phyloP scores from a whole-genome alignment of 345 rosid genomes.

The Linum tenue region DNA sequence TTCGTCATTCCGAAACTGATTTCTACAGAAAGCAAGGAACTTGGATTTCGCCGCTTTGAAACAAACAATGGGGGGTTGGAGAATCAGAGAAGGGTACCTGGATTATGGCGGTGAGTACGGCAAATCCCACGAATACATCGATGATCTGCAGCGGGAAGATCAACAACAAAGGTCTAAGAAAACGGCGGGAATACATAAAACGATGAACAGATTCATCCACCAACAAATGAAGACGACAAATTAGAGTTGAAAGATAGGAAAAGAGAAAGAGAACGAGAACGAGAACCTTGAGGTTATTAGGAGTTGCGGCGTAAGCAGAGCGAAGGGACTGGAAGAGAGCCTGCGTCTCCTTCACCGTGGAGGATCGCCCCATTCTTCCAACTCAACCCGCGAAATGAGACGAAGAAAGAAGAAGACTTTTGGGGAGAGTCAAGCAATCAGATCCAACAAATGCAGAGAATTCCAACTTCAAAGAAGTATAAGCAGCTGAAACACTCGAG shows the following conservation, averaged over 20 bases:
- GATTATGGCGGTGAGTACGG: constrained; percentile 70
- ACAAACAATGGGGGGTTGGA: too few species aligned
- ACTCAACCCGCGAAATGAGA: background rate
- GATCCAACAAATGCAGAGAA: background rate
- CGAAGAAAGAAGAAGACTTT: background rate
- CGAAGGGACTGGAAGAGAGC: constrained; percentile 66
- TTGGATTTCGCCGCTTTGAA: too few species aligned
- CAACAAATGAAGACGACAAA: background rate
- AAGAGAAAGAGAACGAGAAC: constrained; percentile 10
- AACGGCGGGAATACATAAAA: background rate
- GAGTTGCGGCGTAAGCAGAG: constrained; percentile 69
- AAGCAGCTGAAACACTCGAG: background rate
- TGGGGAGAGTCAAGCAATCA: too few species aligned
- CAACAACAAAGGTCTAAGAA: background rate
- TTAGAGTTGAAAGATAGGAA: background rate
- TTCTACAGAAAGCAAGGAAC: background rate
- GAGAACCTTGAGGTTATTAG: constrained; percentile 54
- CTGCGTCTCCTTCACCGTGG: constrained; percentile 51
- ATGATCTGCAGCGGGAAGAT: constrained; percentile 47
- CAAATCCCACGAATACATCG: constrained; percentile 75
- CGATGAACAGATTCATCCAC: background rate
- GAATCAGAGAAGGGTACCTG: constrained; percentile 39
- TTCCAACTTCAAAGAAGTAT: background rate
- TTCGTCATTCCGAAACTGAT: too few species aligned
- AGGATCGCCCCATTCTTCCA: constrained; percentile 45